A percentile compares a stretch with the other conserved stretches of the same genome.
phyloP scores from a whole-genome alignment of 805 yeast genomes.

The Pichia membranifaciens region DNA sequence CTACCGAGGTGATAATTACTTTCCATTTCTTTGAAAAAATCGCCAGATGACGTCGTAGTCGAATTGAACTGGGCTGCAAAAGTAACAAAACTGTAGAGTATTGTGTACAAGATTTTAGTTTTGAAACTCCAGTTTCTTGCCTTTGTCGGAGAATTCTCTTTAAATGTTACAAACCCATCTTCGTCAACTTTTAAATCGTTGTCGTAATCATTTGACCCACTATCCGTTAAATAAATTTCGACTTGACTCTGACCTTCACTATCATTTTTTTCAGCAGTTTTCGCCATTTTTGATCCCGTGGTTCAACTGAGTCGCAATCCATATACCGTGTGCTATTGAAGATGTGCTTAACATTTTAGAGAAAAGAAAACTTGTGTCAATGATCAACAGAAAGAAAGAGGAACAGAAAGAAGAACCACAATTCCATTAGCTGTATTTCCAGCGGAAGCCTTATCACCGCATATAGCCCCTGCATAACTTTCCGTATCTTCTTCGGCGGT shows the following conservation, averaged over 20 bases:
- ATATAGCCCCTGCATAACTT: no score
- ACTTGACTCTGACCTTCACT: neutral
- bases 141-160: slow-evolving; percentile 18
- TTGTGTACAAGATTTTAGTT: slow-evolving; percentile 35
- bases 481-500: no score
- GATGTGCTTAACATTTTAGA: no score
- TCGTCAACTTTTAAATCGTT: neutral
- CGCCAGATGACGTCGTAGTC: slow-evolving; percentile 40
- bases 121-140: slow-evolving; percentile 34
- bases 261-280: no score
- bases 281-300: no score
- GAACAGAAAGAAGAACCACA: no score
- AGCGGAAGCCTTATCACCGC: no score
- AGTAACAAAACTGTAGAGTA: slow-evolving; percentile 35
- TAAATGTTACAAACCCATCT: slow-evolving; percentile 2
- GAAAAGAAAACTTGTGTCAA: no score
- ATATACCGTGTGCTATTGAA: no score
- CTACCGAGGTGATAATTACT: slow-evolving; percentile 36
- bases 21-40: slow-evolving; percentile 22
- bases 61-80: slow-evolving; percentile 46
- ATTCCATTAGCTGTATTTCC: no score
- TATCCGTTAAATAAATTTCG: neutral
- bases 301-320: no score
- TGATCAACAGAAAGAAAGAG: no score
- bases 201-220: neutral